Base-by-base conservation (phyloP, 805 yeast species). In the Zygosaccharomyces rouxii region DNA sequence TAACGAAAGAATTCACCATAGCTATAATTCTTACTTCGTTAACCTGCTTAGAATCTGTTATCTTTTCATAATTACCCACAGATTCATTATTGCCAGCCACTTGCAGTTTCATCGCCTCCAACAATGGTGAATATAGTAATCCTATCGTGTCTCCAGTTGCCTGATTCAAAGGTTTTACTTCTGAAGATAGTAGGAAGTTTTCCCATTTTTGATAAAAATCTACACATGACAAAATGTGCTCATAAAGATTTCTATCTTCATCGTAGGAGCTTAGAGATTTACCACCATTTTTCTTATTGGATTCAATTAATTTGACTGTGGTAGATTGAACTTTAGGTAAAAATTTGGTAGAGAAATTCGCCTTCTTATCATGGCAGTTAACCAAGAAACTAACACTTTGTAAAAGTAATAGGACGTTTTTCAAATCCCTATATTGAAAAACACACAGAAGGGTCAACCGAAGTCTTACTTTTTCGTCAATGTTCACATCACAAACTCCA, bases 301-400 rank as follows among this genome's bases (percentile, higher is more conserved):
- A 35, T 25, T 50, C 40, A 1, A 55, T 37, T 9, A 60, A 51
- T 29, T 53, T 53, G 10, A 40, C 35, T 1, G 60, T 57, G 11
- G 66, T 56, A 10, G 51, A 42, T 10, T 43, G 33, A 16, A 63
- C 63, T 43, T 65, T 65, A 1, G 69, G 67, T 35, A 65, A 43
- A 38, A 63, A 65, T 42, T 52, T 60, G 6, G 51, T 51, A 0
- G 68, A 63, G 46, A 64, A 65, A 45, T 62, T 62, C 3, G 65
- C 58, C 31, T 54, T 57, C 26, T 55, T 54, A 48, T 66, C 69
- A 38, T 62, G 59, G 29, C 68, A 65, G 39, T 65, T 66, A 3
- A 60, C 59, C 30, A 66, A 43, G 43, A 59, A 66, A 49, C 68
- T 63, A 7, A 64, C 58, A 50, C 69, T 63, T 49, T 66, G 70